Conservation (phyloP, 192 early-diverging fungal genomes). For the Backusella luteola region DNA sequence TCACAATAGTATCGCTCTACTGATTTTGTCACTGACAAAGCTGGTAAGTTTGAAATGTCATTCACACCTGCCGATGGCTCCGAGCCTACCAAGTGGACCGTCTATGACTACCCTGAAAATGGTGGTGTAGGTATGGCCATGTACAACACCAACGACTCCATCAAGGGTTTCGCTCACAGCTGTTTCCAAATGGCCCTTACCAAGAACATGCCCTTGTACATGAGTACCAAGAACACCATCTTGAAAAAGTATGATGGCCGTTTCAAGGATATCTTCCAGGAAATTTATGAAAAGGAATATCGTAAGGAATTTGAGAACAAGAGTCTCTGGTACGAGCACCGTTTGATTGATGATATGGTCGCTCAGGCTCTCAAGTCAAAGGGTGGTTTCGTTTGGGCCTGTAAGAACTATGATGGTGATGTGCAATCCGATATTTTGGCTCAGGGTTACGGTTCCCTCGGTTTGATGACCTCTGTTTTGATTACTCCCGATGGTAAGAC, state of each 20-base stretch:
- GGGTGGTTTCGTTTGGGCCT: conserved; percentile 94
- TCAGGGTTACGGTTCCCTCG: conserved; percentile 89
- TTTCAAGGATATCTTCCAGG: conserved; percentile 98
- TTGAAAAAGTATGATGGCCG: conserved; percentile 97
- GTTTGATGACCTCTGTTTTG: conserved; percentile 98
- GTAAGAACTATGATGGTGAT: conserved; percentile 93
- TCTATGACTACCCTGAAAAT: conserved; percentile 76
- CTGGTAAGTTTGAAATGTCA: conserved; percentile 83
- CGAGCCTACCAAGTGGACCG: conserved; percentile 55
- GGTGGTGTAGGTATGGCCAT: conserved; percentile 93
- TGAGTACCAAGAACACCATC: conserved; percentile 98
- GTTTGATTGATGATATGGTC: conserved; percentile 98
- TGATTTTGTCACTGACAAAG: conserved; percentile 86
- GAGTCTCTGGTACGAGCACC: conserved; percentile 97
- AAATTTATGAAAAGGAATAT: conserved; percentile 70
- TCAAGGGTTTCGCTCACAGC: conserved; percentile 88
- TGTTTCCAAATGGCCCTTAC: conserved; percentile 93
- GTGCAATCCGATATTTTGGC: conserved; percentile 70
- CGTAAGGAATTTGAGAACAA: conserved; percentile 16
- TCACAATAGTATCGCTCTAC: conserved; percentile 86
- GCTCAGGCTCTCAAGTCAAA: conserved; percentile 95
- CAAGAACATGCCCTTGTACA: conserved; percentile 94
- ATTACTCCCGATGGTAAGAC: conserved; percentile 93
- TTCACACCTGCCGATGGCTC: conserved; percentile 77
- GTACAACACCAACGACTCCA: conserved; percentile 93